phyloP scores from a whole-genome alignment of 2,329 filamentous ascomycete genomes.

The Fusarium tjaetaba region DNA sequence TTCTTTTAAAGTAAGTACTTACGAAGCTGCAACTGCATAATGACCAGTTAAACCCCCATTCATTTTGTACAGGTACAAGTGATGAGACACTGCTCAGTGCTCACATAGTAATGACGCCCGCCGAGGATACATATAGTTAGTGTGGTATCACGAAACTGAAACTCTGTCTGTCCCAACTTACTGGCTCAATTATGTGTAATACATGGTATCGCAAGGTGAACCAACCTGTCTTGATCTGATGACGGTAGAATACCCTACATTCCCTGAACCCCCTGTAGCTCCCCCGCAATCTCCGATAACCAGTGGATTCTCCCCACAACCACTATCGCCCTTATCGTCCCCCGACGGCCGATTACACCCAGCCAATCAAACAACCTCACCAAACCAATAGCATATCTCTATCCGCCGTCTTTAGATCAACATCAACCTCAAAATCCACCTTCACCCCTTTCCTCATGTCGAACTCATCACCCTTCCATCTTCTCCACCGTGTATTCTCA shows the following conservation, averaged over 20 bases:
- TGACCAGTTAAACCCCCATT: no score
- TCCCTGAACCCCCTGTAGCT: not conserved
- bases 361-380: not conserved
- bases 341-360: not conserved
- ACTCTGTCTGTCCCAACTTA: no score
- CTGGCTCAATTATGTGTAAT: no score
- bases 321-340: not conserved
- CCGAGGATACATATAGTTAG: no score
- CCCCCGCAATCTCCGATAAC: not conserved
- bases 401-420: not conserved
- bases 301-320: not conserved
- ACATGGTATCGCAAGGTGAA: no score
- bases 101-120: no score
- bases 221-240: not conserved
- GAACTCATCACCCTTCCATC: not conserved
- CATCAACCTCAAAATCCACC: not conserved
- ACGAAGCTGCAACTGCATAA: no score
- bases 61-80: no score
- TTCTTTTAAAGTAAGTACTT: no score
- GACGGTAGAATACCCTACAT: not conserved
- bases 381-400: not conserved
- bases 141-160: no score
- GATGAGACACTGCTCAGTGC: no score
- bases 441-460: not conserved
- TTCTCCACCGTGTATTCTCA: no score